Evolutionary conservation across 176 grass and related monocot genomes (phyloP), one percentile per base, ranked within the genome.

Genomic region (Leersia perrieri): DNA sequence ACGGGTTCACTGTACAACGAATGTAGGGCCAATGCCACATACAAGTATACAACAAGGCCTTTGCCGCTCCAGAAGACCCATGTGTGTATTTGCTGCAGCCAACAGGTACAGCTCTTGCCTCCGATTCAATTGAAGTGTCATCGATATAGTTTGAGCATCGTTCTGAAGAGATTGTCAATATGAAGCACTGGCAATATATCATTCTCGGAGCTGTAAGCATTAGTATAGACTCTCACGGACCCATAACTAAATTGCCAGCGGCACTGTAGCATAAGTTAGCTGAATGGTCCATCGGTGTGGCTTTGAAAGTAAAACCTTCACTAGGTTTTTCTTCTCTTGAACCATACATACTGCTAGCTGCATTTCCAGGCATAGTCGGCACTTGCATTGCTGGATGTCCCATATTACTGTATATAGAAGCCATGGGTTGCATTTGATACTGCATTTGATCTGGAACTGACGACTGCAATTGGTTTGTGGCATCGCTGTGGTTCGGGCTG

Each of bases 231-330:
- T 9, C 30, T 90, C 86, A 97, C 45, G 94, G 92, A 57, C 92
- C 94, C 91, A 93, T 75, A 65, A 99, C 84, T 78, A 96, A 87
- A 80, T 95, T 99, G 72, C 93, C 93, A 7, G 97, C 71, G 87
- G 84, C 82, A 60, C 88, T 88, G 69, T 99, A 99, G 77, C 92
- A 99, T 84, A 95, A 64, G 88, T 81, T 94, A 45, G 92, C 69
- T 87, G 95, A 97, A 78, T 88, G 82, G 69, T 91, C 86, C 63
- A 95, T 73, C 1, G 85, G 92, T 27, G 84, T 49, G 15, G 93
- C 82, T 87, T 91, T 99, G 84, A 99, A 96, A 44, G 87, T 99
- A 82, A 99, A 99, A 9, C 91, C 89, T 35, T 93, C 89, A 53
- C 74, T 88, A 47, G 60, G 40, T 29, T 82, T 83, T 40, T 91